Percentiles rank a stretch among this genome's conserved stretches.
phyloP scores from a whole-genome alignment of 2,329 filamentous ascomycete species.

The Hypomyces perniciosus region DNA sequence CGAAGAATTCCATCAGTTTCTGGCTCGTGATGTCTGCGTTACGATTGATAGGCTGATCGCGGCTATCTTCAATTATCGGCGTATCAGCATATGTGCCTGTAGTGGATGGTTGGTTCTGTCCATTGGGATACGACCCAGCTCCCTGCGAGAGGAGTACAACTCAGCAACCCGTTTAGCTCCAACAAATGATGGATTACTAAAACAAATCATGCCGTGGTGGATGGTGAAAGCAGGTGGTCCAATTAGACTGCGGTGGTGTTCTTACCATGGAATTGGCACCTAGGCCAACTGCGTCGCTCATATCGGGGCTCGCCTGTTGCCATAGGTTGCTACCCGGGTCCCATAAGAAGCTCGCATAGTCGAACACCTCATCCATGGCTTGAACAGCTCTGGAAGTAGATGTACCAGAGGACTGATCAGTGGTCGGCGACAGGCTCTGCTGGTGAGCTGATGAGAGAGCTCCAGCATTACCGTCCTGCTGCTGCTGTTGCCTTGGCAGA shows the following conservation, averaged over 20 bases:
- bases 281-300: not conserved
- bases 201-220: too few species aligned
- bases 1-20: slow-evolving; percentile 42
- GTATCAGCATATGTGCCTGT: not conserved
- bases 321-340: slow-evolving; percentile 29
- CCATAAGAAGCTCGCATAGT: slow-evolving; percentile 46
- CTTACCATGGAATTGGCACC: slow-evolving; percentile 15
- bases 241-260: not conserved
- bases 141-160: not conserved
- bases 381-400: slow-evolving; percentile 23
- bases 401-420: slow-evolving; percentile 23
- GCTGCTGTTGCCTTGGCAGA: slow-evolving; percentile 17
- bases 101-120: not conserved
- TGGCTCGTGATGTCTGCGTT: slow-evolving; percentile 8
- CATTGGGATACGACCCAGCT: not conserved
- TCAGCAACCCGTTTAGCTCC: not conserved
- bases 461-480: slow-evolving; percentile 18
- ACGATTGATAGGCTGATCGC: not conserved
- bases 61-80: not conserved
- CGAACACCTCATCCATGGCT: slow-evolving; percentile 38
- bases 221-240: not conserved
- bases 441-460: slow-evolving; percentile 12
- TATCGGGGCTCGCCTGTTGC: slow-evolving; percentile 13
- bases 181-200: too few species aligned
- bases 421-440: slow-evolving; percentile 22